phyloP scores from a whole-genome alignment of 202 grass and related monocot species.

The Dendrocalamus latiflorus region DNA sequence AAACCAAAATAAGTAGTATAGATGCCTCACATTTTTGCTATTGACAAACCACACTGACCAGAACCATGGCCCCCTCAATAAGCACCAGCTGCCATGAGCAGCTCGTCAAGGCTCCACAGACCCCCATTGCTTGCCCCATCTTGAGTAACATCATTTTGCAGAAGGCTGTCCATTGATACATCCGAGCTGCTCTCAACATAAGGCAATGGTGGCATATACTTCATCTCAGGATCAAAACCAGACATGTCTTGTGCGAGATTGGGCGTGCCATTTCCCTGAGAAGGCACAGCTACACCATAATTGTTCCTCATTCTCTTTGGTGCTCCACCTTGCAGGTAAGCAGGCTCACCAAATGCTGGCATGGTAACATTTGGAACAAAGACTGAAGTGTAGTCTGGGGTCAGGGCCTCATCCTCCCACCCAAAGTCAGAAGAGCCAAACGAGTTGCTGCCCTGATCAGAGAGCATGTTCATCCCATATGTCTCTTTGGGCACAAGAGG shows the following conservation, averaged over 20 bases:
- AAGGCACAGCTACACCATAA: constrained; percentile 22
- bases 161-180: constrained; percentile 41
- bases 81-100: constrained; percentile 15
- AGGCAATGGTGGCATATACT: constrained; percentile 30
- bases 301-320: constrained; percentile 50
- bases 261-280: constrained; percentile 24
- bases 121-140: no score
- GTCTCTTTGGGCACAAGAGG: no score
- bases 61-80: constrained; percentile 40
- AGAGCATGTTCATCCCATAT: no score
- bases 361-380: no score
- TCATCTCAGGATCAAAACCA: constrained; percentile 50
- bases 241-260: constrained; percentile 30
- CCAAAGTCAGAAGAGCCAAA: constrained; percentile 43
- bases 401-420: constrained; percentile 48
- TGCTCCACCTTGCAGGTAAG: constrained; percentile 23
- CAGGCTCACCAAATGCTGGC: constrained; percentile 5
- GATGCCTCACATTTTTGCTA: constrained; percentile 13
- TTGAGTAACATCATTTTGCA: constrained; percentile 20
- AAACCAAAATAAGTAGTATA: no score
- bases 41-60: not conserved
- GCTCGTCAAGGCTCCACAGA: no score
- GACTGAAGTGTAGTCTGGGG: constrained; percentile 47
- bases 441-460: constrained; percentile 50
- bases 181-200: constrained; percentile 50